Evolutionary conservation across 2,329 filamentous ascomycete species (phyloP).

Genomic region (Fusarium sp.): DNA sequence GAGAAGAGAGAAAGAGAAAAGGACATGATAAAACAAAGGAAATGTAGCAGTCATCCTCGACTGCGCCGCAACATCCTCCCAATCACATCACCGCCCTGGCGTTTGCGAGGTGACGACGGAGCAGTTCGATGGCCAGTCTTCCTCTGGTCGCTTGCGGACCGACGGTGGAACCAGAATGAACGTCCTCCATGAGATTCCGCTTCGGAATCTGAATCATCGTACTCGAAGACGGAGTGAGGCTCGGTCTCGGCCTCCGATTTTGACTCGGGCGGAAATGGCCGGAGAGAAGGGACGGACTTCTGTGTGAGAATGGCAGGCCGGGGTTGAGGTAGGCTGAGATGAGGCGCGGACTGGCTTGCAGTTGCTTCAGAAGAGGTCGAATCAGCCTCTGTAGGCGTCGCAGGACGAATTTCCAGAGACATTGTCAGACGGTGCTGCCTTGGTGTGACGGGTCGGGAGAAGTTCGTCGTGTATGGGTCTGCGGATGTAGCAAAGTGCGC

Average conservation of each 20-base stretch:
- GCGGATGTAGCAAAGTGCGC: slow-evolving; percentile 36
- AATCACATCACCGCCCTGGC: slow-evolving; percentile 54
- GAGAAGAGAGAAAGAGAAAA: slow-evolving; percentile 13
- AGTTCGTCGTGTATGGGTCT: slow-evolving; percentile 25
- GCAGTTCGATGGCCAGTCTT: slow-evolving; percentile 43
- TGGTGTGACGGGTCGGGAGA: slow-evolving; percentile 37
- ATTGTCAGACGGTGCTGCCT: slow-evolving; percentile 29
- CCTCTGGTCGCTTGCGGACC: slow-evolving; percentile 53
- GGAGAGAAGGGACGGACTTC: slow-evolving; percentile 50
- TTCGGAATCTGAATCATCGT: slow-evolving; percentile 63
- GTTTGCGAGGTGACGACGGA: slow-evolving; percentile 49
- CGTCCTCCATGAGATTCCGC: slow-evolving; percentile 46
- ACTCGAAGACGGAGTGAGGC: slow-evolving; percentile 65
- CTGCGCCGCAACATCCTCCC: slow-evolving; percentile 56
- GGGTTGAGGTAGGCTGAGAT: slow-evolving; percentile 36
- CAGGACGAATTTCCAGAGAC: slow-evolving; percentile 32
- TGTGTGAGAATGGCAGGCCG: slow-evolving; percentile 44
- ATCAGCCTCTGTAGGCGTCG: slow-evolving; percentile 22
- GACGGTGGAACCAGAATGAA: slow-evolving; percentile 62
- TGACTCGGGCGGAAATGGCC: slow-evolving; percentile 43
- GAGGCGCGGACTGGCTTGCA: slow-evolving; percentile 43
- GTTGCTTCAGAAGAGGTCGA: slow-evolving; percentile 39
- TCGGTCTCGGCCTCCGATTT: slow-evolving; percentile 39
- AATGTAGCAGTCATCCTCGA: slow-evolving; percentile 34
- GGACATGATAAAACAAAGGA: neutral